Evolutionary conservation across 176 grass and related monocot species (phyloP).

Genomic region (Oryza coarctata): DNA sequence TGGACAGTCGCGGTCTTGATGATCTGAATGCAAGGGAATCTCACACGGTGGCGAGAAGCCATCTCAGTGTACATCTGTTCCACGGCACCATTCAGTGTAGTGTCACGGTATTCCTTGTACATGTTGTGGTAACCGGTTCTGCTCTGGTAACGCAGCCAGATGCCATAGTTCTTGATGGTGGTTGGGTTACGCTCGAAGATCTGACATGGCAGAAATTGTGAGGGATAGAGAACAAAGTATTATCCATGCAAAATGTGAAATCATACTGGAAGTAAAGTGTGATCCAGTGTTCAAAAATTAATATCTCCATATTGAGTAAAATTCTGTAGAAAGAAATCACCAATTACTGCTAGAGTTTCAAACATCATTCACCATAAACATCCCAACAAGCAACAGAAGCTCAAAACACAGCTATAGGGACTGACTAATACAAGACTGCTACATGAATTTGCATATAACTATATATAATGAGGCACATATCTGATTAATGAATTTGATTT

Average conservation of each 20-base stretch:
- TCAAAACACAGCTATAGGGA: not conserved
- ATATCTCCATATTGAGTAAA: not conserved
- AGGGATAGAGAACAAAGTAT: not conserved
- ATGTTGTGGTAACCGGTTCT: slow-evolving; percentile 87
- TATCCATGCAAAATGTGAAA: not conserved
- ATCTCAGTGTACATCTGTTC: slow-evolving; percentile 91
- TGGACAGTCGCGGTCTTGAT: slow-evolving; percentile 69
- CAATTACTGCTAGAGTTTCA: not conserved
- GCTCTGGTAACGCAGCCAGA: slow-evolving; percentile 87
- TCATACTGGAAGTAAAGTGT: not conserved
- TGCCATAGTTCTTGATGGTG: slow-evolving; percentile 85
- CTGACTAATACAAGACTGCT: not conserved
- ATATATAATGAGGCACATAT: not conserved
- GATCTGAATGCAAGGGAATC: slow-evolving; percentile 71
- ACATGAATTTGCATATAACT: not conserved
- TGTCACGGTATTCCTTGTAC: slow-evolving; percentile 91
- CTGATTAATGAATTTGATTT: not conserved
- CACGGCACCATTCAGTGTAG: slow-evolving; percentile 72
- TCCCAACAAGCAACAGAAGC: not conserved
- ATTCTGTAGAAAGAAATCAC: not conserved
- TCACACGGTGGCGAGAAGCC: slow-evolving; percentile 83
- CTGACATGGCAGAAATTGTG: slow-evolving; percentile 11
- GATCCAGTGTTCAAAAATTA: not conserved
- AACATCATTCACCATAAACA: not conserved
- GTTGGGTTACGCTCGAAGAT: slow-evolving; percentile 80